Evolutionary conservation across 1,139 yeast genomes (phyloP), one percentile per base, ranked within the genome.

Genomic region (Hyphopichia wangnamkhiaoensis): DNA sequence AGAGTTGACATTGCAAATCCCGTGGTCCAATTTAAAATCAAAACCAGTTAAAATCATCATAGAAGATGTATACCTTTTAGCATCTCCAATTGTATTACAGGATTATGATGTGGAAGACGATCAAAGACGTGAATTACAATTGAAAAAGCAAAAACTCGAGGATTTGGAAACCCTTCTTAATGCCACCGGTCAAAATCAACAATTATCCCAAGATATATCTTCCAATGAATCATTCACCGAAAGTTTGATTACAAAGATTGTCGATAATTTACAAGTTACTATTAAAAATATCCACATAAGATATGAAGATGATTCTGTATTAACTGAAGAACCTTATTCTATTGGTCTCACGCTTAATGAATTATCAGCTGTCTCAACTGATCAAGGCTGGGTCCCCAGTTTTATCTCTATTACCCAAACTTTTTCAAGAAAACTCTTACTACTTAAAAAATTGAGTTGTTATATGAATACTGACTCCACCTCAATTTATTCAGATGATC

Each of bases 11-110:
- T 68, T 94, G 41, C 96, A 87, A 56, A 93, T 94, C 31, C 98
- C 99, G 0, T 94, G 98, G 98, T 85, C 98, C 0, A 93, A 90
- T 56, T 70, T 94, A 47, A 91, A 91, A 54, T 84, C 88, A 20
- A 88, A 91, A 54, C 98, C 99, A 0, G 98, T 93, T 10, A 87
- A 87, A 60, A 79, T 94, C 13, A 71, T 80, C n/a, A 86, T 94
- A 45, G 93, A 93, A 52, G 94, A 93, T 59, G 93, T 90, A 9
- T 90, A 84, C 54, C 59, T 94, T 33, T 68, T 94, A 33, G 95
- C 95, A 1, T 70, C 83, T 1, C 97, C 98, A 1, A 80, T 75
- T 14, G 60, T 74, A 15, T 61, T 71, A 16, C 72, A 69, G 33
- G 69, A 66, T 9, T 80, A 75, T 49, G 82, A 87, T 52, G 70